Conservation (phyloP, 2,329 filamentous ascomycete species). For the Diaporthe sp. region DNA sequence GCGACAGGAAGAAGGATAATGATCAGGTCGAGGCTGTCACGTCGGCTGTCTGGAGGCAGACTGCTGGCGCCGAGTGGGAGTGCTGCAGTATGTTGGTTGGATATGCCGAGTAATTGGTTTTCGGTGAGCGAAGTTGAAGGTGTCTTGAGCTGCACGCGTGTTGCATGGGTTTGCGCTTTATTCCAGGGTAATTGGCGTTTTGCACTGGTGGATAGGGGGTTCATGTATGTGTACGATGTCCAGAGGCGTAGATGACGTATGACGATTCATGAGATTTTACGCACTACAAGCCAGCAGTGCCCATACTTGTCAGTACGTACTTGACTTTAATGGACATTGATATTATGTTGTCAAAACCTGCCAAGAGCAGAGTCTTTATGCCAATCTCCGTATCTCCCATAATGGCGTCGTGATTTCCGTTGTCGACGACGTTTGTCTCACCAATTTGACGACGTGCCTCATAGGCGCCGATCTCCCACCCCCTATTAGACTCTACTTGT, state of each 20-base stretch:
- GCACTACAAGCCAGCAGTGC: too few species aligned
- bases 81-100: slow-evolving; percentile 35
- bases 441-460: too few species aligned
- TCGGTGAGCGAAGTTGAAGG: background rate
- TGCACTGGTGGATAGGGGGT: background rate
- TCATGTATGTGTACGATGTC: background rate
- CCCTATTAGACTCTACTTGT: too few species aligned
- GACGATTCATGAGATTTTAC: background rate
- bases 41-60: slow-evolving; percentile 48
- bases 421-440: too few species aligned
- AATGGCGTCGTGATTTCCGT: too few species aligned
- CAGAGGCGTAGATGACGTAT: background rate
- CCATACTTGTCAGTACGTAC: too few species aligned
- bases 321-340: too few species aligned
- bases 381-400: too few species aligned
- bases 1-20: slow-evolving; percentile 39
- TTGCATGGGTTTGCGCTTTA: background rate
- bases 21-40: slow-evolving; percentile 44
- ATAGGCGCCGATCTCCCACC: too few species aligned
- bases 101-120: slow-evolving; percentile 30
- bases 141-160: background rate
- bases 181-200: slow-evolving; percentile 1
- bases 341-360: too few species aligned
- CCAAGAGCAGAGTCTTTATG: too few species aligned
- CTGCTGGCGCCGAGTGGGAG: slow-evolving; percentile 50